Percentiles rank a stretch among this genome's conserved stretches.
These are phyloP conservation scores for Drechslera avenae DNA, from an alignment of 2,329 filamentous ascomycete species.

Conservation along the genomic window DNA sequence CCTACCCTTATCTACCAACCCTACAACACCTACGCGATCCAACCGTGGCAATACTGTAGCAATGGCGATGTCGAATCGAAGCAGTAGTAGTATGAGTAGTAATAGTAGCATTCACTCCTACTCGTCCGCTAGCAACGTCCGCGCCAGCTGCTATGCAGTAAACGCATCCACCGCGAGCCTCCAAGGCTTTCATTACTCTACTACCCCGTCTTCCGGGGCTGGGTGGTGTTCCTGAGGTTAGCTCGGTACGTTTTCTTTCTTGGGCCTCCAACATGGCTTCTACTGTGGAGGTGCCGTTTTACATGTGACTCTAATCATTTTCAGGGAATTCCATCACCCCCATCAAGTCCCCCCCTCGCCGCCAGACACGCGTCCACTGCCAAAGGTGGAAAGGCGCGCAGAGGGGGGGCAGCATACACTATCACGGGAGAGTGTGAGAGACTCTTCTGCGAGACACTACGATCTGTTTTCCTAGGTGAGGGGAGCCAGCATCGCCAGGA, in stretches of 20 bases:
- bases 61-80: constrained; percentile 76
- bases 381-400: constrained; percentile 56
- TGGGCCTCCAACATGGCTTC: background rate
- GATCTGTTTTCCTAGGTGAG: constrained; percentile 94
- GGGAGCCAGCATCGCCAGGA: constrained; percentile 74
- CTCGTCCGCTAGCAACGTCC: constrained; percentile 74
- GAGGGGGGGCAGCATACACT: constrained; percentile 91
- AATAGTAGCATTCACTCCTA: constrained; percentile 61
- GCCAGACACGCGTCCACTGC: constrained; percentile 45
- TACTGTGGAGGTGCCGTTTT: background rate
- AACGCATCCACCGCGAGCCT: constrained; percentile 69
- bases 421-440: constrained; percentile 99
- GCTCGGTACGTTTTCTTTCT: constrained; percentile 40
- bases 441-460: constrained; percentile 98
- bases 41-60: constrained; percentile 56
- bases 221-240: constrained; percentile 55
- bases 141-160: constrained; percentile 90
- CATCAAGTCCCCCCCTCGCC: constrained; percentile 87
- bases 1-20: background rate
- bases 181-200: constrained; percentile 60
- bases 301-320: constrained; percentile 1
- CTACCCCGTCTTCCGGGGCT: constrained; percentile 77
- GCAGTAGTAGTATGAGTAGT: constrained; percentile 67
- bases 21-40: constrained; percentile 12
- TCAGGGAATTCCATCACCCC: constrained; percentile 79